Conservation (phyloP, 179 eudicot species). For the Monotropa hypopitys region DNA sequence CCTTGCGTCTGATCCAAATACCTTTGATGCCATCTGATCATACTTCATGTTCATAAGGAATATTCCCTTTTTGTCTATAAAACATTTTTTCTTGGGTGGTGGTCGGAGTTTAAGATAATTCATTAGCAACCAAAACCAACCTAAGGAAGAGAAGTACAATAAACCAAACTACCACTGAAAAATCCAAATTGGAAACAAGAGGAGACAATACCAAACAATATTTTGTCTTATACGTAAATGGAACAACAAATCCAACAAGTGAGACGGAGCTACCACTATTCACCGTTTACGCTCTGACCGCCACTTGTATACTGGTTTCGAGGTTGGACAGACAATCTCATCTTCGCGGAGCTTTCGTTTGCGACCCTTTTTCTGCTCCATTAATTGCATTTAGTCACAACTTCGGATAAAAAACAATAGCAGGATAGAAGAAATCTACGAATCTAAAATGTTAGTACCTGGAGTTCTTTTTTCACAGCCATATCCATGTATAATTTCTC, state of each 20-base stretch:
- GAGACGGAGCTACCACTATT: conserved; percentile 20
- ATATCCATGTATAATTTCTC: conserved; percentile 56
- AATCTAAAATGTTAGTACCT: conserved; percentile 27
- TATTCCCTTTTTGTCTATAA: no score
- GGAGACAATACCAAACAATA: not conserved
- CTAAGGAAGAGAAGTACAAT: not conserved
- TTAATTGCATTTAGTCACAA: not conserved
- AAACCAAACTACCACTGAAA: not conserved
- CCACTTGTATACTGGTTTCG: conserved; percentile 73
- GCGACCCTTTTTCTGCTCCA: conserved; percentile 69
- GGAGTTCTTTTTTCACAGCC: conserved; percentile 74
- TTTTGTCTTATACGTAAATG: no score
- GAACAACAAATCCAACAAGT: not conserved
- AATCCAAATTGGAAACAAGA: not conserved
- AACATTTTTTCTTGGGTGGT: no score
- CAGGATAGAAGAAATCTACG: not conserved
- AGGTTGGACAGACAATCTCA: conserved; percentile 49
- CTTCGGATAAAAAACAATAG: not conserved
- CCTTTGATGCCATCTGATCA: no score
- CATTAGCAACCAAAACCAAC: not conserved
- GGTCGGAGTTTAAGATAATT: not conserved
- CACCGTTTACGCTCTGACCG: conserved; percentile 63
- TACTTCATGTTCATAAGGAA: no score
- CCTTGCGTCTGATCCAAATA: no score
- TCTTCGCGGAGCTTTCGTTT: conserved; percentile 81